Evolutionary conservation across 768 basidiomycete genomes (phyloP).

Genomic region (Mycena epipterygia): DNA sequence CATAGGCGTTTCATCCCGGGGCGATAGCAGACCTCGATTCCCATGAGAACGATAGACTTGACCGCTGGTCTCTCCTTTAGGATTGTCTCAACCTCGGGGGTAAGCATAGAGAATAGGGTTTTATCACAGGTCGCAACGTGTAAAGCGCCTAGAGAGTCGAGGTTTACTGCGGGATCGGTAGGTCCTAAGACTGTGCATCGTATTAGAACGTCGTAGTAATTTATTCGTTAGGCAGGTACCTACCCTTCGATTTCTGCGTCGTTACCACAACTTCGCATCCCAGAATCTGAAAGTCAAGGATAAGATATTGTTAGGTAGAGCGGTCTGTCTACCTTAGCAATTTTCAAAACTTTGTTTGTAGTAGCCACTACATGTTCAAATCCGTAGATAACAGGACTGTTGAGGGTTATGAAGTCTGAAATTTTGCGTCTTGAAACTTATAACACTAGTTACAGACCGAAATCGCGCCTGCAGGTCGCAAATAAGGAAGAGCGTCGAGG

Average conservation of each 20-base stretch:
- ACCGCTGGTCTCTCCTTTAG: conserved; percentile 63
- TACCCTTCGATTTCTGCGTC: conserved; percentile 87
- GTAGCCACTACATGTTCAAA: conserved; percentile 80
- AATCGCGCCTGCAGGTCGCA: conserved; percentile 90
- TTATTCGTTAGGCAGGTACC: not conserved
- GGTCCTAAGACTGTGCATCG: conserved; percentile 70
- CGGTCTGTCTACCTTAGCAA: conserved; percentile 69
- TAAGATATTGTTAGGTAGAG: not conserved
- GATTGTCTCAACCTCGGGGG: conserved; percentile 69
- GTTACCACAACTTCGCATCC: conserved; percentile 83
- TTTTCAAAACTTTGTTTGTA: conserved; percentile 80
- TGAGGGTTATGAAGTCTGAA: conserved; percentile 38
- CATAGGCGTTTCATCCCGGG: no score
- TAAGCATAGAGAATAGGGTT: conserved; percentile 89
- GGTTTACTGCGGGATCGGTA: conserved; percentile 73
- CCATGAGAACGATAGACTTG: conserved; percentile 80
- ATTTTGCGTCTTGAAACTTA: not conserved
- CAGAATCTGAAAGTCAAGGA: conserved; percentile 60
- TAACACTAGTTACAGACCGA: conserved; percentile 57
- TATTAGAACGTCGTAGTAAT: not conserved
- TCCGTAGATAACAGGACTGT: conserved; percentile 69
- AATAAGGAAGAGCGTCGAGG: conserved; percentile 75
- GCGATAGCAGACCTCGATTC: conserved; percentile 79
- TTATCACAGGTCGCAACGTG: conserved; percentile 79
- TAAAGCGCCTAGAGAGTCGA: conserved; percentile 66